phyloP scores from a whole-genome alignment of 345 rosid species.

The Moricandia moricandioides region DNA sequence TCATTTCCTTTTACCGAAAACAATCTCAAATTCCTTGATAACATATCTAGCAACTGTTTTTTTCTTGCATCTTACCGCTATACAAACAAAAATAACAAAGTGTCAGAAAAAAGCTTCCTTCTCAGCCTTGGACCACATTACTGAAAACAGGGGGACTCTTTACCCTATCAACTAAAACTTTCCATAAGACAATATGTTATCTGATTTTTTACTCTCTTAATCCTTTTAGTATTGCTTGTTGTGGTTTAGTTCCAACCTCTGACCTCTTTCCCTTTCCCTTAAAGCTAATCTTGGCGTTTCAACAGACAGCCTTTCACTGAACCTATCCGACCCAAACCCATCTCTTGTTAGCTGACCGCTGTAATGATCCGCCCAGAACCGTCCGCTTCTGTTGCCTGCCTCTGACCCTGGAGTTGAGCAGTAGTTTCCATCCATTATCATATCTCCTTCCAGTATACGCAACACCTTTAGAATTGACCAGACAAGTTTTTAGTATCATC shows the following conservation, averaged over 20 bases:
- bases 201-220: not conserved
- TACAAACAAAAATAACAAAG: conserved; percentile 36
- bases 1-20: not conserved
- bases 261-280: conserved; percentile 48
- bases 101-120: conserved; percentile 19
- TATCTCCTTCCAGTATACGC: conserved; percentile 93
- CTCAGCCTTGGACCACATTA: conserved; percentile 28
- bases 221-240: conserved; percentile 24
- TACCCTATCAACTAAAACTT: conserved; percentile 22
- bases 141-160: conserved; percentile 2
- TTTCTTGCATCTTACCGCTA: conserved; percentile 36
- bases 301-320: conserved; percentile 57
- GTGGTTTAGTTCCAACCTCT: conserved; percentile 33
- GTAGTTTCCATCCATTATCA: conserved; percentile 65
- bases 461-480: conserved; percentile 58
- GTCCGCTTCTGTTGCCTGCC: conserved; percentile 79
- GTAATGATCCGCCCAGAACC: conserved; percentile 67
- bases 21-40: conserved; percentile 25
- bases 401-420: conserved; percentile 70
- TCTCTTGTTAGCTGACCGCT: conserved; percentile 50
- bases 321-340: conserved; percentile 50
- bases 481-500: conserved; percentile 8
- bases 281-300: conserved; percentile 44
- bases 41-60: conserved; percentile 20
- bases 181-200: not conserved